Evolutionary conservation across 345 rosid species (phyloP), one percentile per base, ranked within the genome.

Genomic region (Acer campestre): DNA sequence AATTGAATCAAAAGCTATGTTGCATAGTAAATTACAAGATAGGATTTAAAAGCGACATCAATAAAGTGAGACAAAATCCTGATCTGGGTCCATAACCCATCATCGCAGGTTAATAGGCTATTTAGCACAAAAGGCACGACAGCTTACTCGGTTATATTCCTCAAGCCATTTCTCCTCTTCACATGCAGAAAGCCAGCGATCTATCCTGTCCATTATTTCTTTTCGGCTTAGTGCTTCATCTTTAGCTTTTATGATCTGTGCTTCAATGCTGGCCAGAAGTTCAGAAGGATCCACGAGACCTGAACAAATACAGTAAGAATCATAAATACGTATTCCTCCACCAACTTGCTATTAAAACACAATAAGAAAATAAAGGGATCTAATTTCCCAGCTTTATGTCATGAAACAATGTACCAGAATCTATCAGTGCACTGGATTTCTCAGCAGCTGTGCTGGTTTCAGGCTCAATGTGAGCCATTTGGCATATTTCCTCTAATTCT

Each of bases 151-250:
- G 79, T 87, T 91, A 80, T 96, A 96, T 73, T 92, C 95, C 86
- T 96, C 98, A 68, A 96, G 89, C 98, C 99, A 96, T 76, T 90
- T 94, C 67, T 96, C 99, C 79, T 94, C 99, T 83, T 96, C 97
- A 71, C 97, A 94, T 53, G 97, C 98, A 16, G 84, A 88, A 59
- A 96, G 99, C 98, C 99, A 96, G 77, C 93, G 85, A 25, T 94
- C 97, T 75, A 96, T 91, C 80, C 95, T 88, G 78, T 94, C 97
- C 95, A 91, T 90, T 82, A 96, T 94, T 68, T 96, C 99, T 87
- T 90, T 94, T 55, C 99, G 92, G 80, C 94, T 91, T 65, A 78
- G 62, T 66, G 97, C 97, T 85, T 92, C 97, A 4, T 91, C 97
- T 84, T 89, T 96, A 29, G 84, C 92, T 82, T 88, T 96, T 61